Evolutionary conservation across 75 land plant genomes (phyloP).

Genomic region (Picea sitchensis): DNA sequence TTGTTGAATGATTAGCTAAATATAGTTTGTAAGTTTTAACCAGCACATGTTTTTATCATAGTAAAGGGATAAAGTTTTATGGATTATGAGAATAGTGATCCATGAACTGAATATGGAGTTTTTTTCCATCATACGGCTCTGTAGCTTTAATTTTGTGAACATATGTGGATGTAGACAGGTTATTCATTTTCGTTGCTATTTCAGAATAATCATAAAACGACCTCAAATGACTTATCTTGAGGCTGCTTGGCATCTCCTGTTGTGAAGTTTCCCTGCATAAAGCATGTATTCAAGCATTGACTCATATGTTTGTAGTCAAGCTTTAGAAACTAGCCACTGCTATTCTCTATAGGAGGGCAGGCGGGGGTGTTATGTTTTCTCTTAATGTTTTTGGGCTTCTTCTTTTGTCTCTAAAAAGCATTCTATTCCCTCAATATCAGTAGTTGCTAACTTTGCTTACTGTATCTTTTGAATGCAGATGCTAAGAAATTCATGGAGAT

Average conservation of each 20-base stretch:
- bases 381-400: not conserved
- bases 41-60: too few relatives aligned
- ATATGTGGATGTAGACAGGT: too few relatives aligned
- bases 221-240: not conserved
- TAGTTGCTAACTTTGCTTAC: not conserved
- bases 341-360: not conserved
- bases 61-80: too few relatives aligned
- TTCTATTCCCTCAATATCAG: not conserved
- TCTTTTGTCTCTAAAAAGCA: not conserved
- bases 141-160: too few relatives aligned
- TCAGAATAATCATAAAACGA: not conserved
- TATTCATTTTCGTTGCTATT: too few relatives aligned
- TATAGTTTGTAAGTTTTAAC: too few relatives aligned
- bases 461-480: slow-evolving; percentile 22
- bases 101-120: too few relatives aligned
- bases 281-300: not conserved
- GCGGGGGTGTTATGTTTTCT: not conserved
- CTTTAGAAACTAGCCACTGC: not conserved
- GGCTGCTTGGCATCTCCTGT: not conserved
- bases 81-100: too few relatives aligned
- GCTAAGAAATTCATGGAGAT: slow-evolving; percentile 56
- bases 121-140: too few relatives aligned
- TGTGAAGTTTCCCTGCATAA: not conserved
- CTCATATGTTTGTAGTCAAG: not conserved
- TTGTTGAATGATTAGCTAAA: too few relatives aligned